Conservation (phyloP, 345 rosid genomes). For the Jatropha curcas region DNA sequence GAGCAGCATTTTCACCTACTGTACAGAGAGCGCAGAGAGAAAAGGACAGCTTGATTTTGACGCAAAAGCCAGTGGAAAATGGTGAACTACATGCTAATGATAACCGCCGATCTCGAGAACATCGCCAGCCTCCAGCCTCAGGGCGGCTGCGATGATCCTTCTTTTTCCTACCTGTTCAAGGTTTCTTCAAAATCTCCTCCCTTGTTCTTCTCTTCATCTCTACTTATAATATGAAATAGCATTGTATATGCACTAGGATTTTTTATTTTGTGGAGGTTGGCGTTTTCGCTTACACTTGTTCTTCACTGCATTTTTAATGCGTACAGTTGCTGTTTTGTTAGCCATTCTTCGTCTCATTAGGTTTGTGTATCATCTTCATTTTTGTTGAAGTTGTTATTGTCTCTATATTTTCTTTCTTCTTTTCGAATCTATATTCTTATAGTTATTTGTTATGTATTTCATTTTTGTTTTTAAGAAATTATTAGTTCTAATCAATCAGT, state of each 20-base stretch:
- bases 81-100: conserved; percentile 83
- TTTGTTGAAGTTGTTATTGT: not conserved
- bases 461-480: no score
- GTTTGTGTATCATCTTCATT: not conserved
- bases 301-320: not conserved
- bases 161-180: conserved; percentile 83
- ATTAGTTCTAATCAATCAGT: no score
- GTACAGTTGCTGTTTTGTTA: not conserved
- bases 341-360: not conserved
- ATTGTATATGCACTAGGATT: not conserved
- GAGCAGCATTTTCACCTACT: not conserved
- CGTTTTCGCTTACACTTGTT: not conserved
- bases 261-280: not conserved
- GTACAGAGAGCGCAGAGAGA: not conserved
- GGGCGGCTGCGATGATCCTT: conserved; percentile 77
- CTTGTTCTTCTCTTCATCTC: not conserved
- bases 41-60: conserved; percentile 13
- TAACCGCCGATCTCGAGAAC: conserved; percentile 77
- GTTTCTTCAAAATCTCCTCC: conserved; percentile 31
- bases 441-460: no score
- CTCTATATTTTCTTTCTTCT: not conserved
- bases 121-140: conserved; percentile 75
- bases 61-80: conserved; percentile 31
- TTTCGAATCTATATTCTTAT: no score
- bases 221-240: not conserved